These are phyloP conservation scores for Cicer cuneatum DNA, from an alignment of 306 rosid genomes.

Conservation along the genomic window DNA sequence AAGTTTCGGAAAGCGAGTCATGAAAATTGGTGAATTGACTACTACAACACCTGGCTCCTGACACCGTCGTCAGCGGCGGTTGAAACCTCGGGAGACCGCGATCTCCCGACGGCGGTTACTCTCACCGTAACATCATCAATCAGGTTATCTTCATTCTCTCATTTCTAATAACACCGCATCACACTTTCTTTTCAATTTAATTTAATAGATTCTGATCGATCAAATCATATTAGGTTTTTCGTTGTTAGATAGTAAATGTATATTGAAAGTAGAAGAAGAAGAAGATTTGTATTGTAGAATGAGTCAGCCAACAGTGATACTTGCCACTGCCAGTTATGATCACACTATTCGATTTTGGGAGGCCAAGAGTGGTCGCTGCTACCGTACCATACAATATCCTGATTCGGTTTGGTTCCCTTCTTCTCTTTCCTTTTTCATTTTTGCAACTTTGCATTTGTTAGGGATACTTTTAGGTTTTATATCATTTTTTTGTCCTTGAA, in stretches of 20 bases:
- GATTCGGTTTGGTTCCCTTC: conserved; percentile 71
- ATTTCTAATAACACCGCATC: background rate
- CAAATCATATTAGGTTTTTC: background rate
- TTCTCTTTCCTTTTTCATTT: background rate
- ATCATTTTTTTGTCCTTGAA: background rate
- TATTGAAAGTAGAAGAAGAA: conserved; percentile 23
- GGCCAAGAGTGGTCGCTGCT: conserved; percentile 98
- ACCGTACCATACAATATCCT: conserved; percentile 91
- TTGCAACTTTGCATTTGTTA: conserved; percentile 14
- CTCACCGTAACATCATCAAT: background rate
- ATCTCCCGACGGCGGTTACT: conserved; percentile 4
- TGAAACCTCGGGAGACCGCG: conserved; percentile 4
- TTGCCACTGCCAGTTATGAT: conserved; percentile 97
- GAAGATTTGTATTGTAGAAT: conserved; percentile 48
- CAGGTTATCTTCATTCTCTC: background rate
- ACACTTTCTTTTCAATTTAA: background rate
- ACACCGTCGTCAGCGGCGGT: conserved; percentile 35
- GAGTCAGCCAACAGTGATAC: conserved; percentile 92
- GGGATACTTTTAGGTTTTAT: conserved; percentile 6
- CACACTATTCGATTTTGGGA: conserved; percentile 98
- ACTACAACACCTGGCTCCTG: background rate
- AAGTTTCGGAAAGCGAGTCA: background rate
- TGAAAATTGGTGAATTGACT: conserved; percentile 36
- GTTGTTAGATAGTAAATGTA: conserved; percentile 40
- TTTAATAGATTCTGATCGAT: conserved; percentile 1